Percentiles rank a stretch among this genome's conserved stretches.
Evolutionary conservation across 176 grass and related monocot genomes (phyloP).

Genomic region (Paspalum notatum): DNA sequence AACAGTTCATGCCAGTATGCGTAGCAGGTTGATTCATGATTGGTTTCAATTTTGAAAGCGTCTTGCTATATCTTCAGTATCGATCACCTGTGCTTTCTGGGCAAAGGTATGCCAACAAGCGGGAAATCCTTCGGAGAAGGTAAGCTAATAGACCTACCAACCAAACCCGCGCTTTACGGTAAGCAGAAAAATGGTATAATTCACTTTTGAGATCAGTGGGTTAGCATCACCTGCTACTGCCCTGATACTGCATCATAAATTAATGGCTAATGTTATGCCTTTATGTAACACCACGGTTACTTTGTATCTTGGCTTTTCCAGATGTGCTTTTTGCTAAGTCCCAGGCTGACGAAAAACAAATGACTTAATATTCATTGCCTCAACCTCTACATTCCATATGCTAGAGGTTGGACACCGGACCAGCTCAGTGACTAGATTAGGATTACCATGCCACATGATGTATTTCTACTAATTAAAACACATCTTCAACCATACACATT

Average conservation of each 20-base stretch:
- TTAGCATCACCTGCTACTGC: constrained; percentile 45
- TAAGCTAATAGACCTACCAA: constrained; percentile 45
- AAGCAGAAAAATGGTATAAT: constrained; percentile 16
- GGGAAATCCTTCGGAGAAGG: constrained; percentile 22
- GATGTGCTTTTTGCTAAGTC: constrained; percentile 27
- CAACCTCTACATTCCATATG: constrained; percentile 38
- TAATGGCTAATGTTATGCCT: constrained; percentile 29
- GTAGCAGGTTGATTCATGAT: constrained; percentile 19
- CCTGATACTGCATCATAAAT: constrained; percentile 14
- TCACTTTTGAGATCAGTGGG: constrained; percentile 41
- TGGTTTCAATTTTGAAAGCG: constrained; percentile 13
- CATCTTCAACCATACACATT: background rate
- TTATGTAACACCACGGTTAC: constrained; percentile 18
- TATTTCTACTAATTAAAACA: background rate
- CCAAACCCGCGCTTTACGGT: constrained; percentile 31
- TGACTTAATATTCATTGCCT: constrained; percentile 26
- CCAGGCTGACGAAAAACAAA: constrained; percentile 34
- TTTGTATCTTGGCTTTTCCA: constrained; percentile 16
- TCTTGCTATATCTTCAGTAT: constrained; percentile 23
- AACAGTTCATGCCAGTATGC: constrained; percentile 19
- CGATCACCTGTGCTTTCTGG: background rate
- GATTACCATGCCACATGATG: background rate
- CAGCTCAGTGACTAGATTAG: background rate
- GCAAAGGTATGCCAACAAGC: background rate
- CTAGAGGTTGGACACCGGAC: constrained; percentile 13